Evolutionary conservation across 1,284 basidiomycete genomes (phyloP).

Genomic region (Marasmius tenuissimus): DNA sequence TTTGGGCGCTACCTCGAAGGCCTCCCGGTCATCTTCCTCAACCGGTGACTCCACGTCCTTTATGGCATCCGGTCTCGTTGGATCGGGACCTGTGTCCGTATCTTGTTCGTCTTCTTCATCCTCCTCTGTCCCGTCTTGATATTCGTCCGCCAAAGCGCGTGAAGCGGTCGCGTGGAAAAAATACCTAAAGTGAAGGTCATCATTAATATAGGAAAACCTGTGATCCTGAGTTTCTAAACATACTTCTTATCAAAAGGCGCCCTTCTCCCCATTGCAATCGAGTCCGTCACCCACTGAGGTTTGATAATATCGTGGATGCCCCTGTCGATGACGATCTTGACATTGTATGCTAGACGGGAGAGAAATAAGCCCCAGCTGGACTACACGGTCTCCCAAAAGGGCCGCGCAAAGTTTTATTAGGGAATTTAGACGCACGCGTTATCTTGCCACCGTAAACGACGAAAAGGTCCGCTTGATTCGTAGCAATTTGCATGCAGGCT

Average conservation of each 20-base stretch:
- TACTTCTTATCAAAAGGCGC: conserved; percentile 72
- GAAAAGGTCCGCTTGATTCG: conserved; percentile 43
- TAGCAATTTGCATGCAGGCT: conserved; percentile 63
- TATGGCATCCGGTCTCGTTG: conserved; percentile 19
- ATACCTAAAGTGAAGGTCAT: conserved; percentile 44
- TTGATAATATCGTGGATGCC: conserved; percentile 69
- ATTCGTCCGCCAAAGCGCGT: conserved; percentile 41
- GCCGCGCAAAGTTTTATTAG: background rate
- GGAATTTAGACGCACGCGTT: conserved; percentile 47
- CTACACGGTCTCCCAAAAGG: background rate
- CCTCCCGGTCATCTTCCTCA: background rate
- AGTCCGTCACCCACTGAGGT: conserved; percentile 82
- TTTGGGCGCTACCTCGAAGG: conserved; percentile 10
- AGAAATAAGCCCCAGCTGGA: conserved; percentile 1
- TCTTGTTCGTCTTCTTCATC: conserved; percentile 20
- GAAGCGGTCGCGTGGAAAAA: conserved; percentile 69
- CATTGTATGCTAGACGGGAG: conserved; percentile 54
- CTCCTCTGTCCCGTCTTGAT: conserved; percentile 36
- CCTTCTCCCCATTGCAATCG: conserved; percentile 55
- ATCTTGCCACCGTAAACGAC: conserved; percentile 67
- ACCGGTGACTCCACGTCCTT: background rate
- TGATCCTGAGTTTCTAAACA: conserved; percentile 8
- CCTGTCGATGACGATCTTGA: conserved; percentile 66
- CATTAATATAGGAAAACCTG: background rate
- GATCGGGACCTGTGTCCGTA: conserved; percentile 13